Conservation (phyloP, 1,284 basidiomycete species). For the Pisolithus thermaeus region DNA sequence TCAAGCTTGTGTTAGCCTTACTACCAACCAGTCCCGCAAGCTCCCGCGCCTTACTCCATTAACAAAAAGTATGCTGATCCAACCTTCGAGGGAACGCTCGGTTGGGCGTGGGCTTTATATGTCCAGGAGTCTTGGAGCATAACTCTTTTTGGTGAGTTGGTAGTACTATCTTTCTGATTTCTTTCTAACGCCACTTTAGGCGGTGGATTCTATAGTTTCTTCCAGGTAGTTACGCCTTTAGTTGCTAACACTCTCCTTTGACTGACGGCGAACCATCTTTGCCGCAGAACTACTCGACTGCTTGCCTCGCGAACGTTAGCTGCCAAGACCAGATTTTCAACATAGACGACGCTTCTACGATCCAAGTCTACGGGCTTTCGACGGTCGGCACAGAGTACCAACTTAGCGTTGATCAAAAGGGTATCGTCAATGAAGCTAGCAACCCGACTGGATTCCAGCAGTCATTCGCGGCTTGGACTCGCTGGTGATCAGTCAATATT, state of each 20-base stretch:
- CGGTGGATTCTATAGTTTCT: conserved; percentile 59
- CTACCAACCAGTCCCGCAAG: conserved; percentile 42
- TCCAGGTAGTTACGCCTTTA: conserved; percentile 26
- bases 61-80: conserved; percentile 38
- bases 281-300: conserved; percentile 41
- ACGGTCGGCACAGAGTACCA: conserved; percentile 50
- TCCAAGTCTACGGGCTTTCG: conserved; percentile 49
- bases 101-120: conserved; percentile 41
- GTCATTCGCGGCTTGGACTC: conserved; percentile 40
- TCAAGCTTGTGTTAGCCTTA: conserved; percentile 29
- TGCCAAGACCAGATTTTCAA: conserved; percentile 51
- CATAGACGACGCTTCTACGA: conserved; percentile 38
- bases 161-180: not conserved
- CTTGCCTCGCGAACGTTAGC: conserved; percentile 38
- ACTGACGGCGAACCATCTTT: conserved; percentile 23
- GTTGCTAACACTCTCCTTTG: not conserved
- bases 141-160: conserved; percentile 38
- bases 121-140: conserved; percentile 39
- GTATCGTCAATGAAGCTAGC: conserved; percentile 37
- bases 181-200: conserved; percentile 26
- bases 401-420: conserved; percentile 41
- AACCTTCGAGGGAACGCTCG: conserved; percentile 32
- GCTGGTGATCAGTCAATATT: conserved; percentile 7
- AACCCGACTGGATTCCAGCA: conserved; percentile 53
- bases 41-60: conserved; percentile 36